Conservation (phyloP, 305 asterid species). For the Withania somnifera region DNA sequence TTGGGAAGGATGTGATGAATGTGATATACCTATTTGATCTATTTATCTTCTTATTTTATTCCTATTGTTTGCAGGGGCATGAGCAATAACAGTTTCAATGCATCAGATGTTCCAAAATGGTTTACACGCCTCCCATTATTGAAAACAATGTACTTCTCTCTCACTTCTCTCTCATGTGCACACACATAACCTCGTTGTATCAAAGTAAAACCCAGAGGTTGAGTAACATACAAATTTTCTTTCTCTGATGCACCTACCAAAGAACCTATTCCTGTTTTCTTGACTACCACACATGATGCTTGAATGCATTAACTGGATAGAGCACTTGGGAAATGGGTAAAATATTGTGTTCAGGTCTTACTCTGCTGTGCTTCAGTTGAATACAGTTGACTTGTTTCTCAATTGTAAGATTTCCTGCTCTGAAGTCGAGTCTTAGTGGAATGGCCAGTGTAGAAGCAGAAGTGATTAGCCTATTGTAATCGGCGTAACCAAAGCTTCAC, state of each 20-base stretch:
- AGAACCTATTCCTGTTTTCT: neutral
- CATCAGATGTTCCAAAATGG: slow-evolving; percentile 56
- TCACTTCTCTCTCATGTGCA: slow-evolving; percentile 5
- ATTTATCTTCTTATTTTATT: neutral
- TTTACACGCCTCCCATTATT: slow-evolving; percentile 51
- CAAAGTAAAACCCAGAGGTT: neutral
- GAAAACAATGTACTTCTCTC: slow-evolving; percentile 61
- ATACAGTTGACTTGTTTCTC: neutral
- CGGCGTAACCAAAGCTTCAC: neutral
- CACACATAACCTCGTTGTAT: neutral
- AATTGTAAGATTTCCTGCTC: neutral
- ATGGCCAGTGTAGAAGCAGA: neutral
- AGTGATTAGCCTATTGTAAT: neutral
- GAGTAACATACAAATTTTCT: neutral
- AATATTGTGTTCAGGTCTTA: neutral
- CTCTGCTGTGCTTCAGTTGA: neutral
- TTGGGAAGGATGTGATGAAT: neutral
- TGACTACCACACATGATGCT: neutral
- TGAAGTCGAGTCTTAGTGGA: neutral
- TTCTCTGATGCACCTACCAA: neutral
- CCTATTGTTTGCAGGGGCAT: slow-evolving; percentile 55
- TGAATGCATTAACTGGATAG: neutral
- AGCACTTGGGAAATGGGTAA: neutral
- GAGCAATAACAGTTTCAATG: slow-evolving; percentile 74
- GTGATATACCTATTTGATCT: neutral